Base-by-base conservation (phyloP, 1,139 yeast genomes). In the Taphrina deformans region DNA sequence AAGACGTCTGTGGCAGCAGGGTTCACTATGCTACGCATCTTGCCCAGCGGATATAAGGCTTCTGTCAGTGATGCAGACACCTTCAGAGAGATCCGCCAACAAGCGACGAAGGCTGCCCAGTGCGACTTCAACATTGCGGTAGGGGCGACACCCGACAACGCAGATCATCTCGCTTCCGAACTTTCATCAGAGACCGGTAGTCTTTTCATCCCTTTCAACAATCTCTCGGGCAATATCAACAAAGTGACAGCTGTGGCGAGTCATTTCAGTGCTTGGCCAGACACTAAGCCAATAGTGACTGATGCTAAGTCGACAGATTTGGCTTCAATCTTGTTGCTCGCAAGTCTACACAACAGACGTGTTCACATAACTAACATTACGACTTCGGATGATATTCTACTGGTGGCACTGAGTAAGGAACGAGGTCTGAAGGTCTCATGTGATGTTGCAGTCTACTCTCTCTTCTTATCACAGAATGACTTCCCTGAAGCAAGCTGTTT, bases 281-380 rank as follows among this genome's bases (percentile, higher is more conserved):
- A 82, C 65, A 77, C 78, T 73, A 91, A 90, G 79, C 95, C 96
- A 69, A 88, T 93, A 69, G 83, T 92, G 70, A 90, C 97, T 56
- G 97, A 93, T 77, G 97, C 98, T 56, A 86, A 85, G 75, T 86
- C 95, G 31, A 89, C 97, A 53, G 95, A 90, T 73, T 82, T 93
- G 73, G 98, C 99, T 23, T 88, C 97, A 4, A 88, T 92, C 63
- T 80, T 93, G 75, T 82, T 93, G 74, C 81, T 93, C 78, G 97
- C 98, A 63, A 88, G 97, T 48, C 83, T 93, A 74, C 92, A 89
- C 80, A 83, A 80, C 78, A 83, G 96, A 74, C 81, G 92, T 55
- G 88, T 93, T 70, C 99, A 93, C 77, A 86, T 93, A 71, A 89
- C 96, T 67, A 91, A 89, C 71, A 93, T 93, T 65, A 84, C 89